phyloP scores from a whole-genome alignment of 805 yeast species.

The Saccharomycopsis malanga region DNA sequence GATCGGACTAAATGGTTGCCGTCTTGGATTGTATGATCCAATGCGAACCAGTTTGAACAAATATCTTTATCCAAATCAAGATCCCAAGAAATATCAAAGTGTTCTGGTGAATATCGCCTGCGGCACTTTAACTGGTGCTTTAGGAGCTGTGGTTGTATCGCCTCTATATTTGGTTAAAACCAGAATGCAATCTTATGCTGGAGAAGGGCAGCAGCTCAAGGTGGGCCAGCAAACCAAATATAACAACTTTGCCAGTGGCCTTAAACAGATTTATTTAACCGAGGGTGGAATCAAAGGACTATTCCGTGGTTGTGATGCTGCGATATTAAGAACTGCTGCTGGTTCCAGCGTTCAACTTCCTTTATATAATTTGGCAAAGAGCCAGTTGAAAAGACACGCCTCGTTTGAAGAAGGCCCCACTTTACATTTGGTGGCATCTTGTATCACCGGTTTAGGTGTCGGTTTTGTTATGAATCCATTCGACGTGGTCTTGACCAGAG shows the following conservation, averaged over 20 bases:
- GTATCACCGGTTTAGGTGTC: constrained; percentile 84
- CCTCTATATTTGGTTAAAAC: constrained; percentile 92
- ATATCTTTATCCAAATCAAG: constrained; percentile 43
- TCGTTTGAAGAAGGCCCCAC: constrained; percentile 56
- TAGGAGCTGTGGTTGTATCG: constrained; percentile 85
- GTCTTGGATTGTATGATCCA: constrained; percentile 93
- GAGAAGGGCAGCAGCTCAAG: constrained; percentile 33
- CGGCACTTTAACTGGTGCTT: constrained; percentile 79
- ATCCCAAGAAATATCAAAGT: constrained; percentile 43
- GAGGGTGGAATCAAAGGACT: constrained; percentile 80
- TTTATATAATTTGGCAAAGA: constrained; percentile 47
- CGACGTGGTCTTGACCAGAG: constrained; percentile 91
- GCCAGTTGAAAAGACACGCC: constrained; percentile 28
- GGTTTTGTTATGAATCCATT: constrained; percentile 96
- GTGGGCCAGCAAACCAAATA: constrained; percentile 94
- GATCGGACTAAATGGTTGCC: constrained; percentile 85
- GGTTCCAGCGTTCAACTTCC: constrained; percentile 96
- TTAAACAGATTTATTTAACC: constrained; percentile 47
- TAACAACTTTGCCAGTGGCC: constrained; percentile 59
- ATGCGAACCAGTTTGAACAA: constrained; percentile 54
- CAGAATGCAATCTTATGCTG: constrained; percentile 84
- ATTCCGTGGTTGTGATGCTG: constrained; percentile 91
- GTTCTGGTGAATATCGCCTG: constrained; percentile 60
- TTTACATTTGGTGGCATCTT: constrained; percentile 66
- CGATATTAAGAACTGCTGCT: constrained; percentile 86